Evolutionary conservation across 1,139 yeast genomes (phyloP), one percentile per base, ranked within the genome.

Genomic region (Diutina rugosa): DNA sequence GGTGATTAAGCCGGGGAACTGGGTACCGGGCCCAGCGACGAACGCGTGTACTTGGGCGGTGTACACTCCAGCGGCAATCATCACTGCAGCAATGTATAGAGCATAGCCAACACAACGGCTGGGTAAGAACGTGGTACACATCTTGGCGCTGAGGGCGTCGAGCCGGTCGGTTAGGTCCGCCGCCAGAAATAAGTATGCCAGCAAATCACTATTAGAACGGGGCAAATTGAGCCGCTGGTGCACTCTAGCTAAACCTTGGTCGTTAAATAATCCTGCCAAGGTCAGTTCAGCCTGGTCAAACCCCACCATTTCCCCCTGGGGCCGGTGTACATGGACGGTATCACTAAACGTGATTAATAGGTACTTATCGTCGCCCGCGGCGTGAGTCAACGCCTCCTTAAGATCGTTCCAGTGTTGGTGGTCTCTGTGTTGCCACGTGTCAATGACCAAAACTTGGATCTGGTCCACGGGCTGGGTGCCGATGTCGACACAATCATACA

Each of bases 11-110:
- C 79, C 79, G 0, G 78, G 77, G 26, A 61, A 62, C 9, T 57
- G 55, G 1, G 76, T 73, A 49, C 73, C 67, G 0, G 79, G 78
- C 0, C 78, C 78, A 46, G 70, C 62, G 1, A 69, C 59, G 56
- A 73, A 72, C 8, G 69, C 57, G n/a, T 63, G 51, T 0, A 72
- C 63, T 26, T 68, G 66, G 0, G 28, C 28, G 26, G n/a, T 9
- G 16, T 49, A 32, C 26, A 7, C n/a, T 6, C 41, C 12, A 32
- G 44, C 32, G 4, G 53, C 35, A 2, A 49, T 10, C n/a, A 49
- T 16, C 6, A 49, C 14, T 16, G 53, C 41, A 8, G 32, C 44
- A 12, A 49, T 32, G 26, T 32, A 49, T 4, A 49, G 9, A 1
- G 53, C 53, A 32, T 49, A 49, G 9, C 53, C 53, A 4, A 18